A percentile compares a stretch with the other conserved stretches of the same genome.
These are phyloP conservation scores for Sherardia arvensis DNA, from an alignment of 257 asterid species.

Conservation along the genomic window DNA sequence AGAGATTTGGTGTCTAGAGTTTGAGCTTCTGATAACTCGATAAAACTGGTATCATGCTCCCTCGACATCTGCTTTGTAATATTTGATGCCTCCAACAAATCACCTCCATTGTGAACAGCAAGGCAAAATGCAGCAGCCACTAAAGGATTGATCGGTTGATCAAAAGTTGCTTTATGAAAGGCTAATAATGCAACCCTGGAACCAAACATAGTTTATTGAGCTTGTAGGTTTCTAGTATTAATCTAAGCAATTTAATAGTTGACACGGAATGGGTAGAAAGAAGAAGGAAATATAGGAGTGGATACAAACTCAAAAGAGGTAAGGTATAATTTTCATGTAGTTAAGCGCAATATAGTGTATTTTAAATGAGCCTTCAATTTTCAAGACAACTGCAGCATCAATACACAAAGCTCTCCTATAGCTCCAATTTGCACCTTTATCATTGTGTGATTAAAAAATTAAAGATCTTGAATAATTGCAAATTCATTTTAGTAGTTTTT, in stretches of 20 bases:
- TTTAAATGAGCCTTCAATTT: background rate
- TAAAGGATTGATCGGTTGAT: slow-evolving; percentile 58
- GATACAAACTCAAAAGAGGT: background rate
- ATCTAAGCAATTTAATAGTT: background rate
- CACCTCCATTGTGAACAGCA: slow-evolving; percentile 77
- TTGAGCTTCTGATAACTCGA: slow-evolving; percentile 44
- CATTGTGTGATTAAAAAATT: background rate
- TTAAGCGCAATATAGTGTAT: background rate
- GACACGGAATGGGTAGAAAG: background rate
- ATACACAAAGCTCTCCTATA: background rate
- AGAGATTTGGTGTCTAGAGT: slow-evolving; percentile 26
- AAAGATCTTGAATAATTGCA: background rate
- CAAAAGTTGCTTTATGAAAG: slow-evolving; percentile 71
- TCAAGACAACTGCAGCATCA: background rate
- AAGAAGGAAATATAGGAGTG: background rate
- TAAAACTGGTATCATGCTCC: slow-evolving; percentile 38
- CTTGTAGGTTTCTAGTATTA: slow-evolving; percentile 3
- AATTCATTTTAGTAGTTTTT: background rate
- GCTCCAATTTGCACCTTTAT: background rate
- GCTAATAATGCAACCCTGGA: slow-evolving; percentile 79
- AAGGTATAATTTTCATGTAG: background rate
- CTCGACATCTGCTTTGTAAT: slow-evolving; percentile 44
- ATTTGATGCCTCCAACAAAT: slow-evolving; percentile 57
- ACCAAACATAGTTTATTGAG: slow-evolving; percentile 14
- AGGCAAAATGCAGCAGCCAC: slow-evolving; percentile 74